Percentiles rank a stretch among this genome's conserved stretches.
These are phyloP conservation scores for Zanthoxylum bungeanum DNA, from an alignment of 345 rosid genomes.

Conservation along the genomic window DNA sequence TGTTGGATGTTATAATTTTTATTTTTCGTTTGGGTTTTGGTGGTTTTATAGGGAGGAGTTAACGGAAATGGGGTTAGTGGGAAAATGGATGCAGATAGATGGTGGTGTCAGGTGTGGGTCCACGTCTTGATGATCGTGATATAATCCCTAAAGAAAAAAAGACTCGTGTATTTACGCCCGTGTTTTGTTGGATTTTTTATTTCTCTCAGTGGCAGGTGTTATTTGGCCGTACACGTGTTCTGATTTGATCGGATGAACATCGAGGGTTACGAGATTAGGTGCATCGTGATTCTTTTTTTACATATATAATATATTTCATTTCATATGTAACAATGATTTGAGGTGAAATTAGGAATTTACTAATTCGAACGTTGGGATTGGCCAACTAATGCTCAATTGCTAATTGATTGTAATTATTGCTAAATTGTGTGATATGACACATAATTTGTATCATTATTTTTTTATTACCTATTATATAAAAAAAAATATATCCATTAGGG, in stretches of 20 bases:
- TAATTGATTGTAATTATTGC: not conserved
- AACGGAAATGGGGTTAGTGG: constrained; percentile 24
- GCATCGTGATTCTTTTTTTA: not conserved
- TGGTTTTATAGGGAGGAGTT: constrained; percentile 18
- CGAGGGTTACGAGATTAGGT: not conserved
- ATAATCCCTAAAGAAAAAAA: too few relatives aligned
- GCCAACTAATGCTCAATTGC: not conserved
- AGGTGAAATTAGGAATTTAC: not conserved
- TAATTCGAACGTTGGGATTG: constrained; percentile 5
- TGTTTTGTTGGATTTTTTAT: too few relatives aligned
- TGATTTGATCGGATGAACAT: not conserved
- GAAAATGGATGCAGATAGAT: not conserved
- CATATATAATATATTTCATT: too few relatives aligned
- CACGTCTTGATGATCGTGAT: constrained; percentile 19
- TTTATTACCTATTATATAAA: too few relatives aligned
- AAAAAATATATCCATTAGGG: too few relatives aligned
- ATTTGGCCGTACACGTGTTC: not conserved
- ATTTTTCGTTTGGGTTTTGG: not conserved
- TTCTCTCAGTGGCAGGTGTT: not conserved
- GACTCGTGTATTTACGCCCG: not conserved
- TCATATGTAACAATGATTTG: not conserved
- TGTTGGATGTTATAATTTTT: constrained; percentile 4
- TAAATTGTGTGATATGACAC: too few relatives aligned
- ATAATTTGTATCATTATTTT: too few relatives aligned
- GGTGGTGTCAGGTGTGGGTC: constrained; percentile 23